phyloP scores from a whole-genome alignment of 768 basidiomycete species.

The Tremella yokohamensis region DNA sequence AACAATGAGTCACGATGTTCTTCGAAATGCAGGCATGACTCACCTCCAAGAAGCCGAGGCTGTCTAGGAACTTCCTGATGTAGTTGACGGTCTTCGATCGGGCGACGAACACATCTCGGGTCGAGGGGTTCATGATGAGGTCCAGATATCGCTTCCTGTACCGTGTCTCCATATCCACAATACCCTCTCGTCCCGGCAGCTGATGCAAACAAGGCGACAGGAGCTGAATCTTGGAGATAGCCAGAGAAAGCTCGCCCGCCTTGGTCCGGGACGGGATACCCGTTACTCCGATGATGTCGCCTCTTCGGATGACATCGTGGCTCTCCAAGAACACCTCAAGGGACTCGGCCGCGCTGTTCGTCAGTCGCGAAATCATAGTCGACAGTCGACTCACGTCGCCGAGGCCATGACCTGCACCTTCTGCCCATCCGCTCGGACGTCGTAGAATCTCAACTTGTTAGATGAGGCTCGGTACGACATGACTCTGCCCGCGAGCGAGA shows the following conservation, averaged over 20 bases:
- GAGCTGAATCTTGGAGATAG: slow-evolving; percentile 72
- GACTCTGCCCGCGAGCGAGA: slow-evolving; percentile 78
- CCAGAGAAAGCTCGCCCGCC: slow-evolving; percentile 90
- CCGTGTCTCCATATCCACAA: slow-evolving; percentile 95
- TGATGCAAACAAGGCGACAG: slow-evolving; percentile 96
- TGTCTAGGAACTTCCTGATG: slow-evolving; percentile 81
- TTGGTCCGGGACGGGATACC: slow-evolving; percentile 88
- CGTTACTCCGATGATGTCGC: slow-evolving; percentile 90
- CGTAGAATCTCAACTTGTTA: slow-evolving; percentile 87
- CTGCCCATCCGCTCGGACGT: slow-evolving; percentile 82
- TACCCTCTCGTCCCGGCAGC: slow-evolving; percentile 74
- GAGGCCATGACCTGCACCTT: slow-evolving; percentile 96
- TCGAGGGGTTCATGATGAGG: slow-evolving; percentile 86
- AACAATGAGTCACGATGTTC: background rate
- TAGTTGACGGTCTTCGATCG: slow-evolving; percentile 89
- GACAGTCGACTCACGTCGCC: slow-evolving; percentile 61
- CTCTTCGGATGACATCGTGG: slow-evolving; percentile 86
- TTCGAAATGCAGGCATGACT: slow-evolving; percentile 4
- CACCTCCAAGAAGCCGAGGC: slow-evolving; percentile 85
- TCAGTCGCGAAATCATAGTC: background rate
- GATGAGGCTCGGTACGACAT: slow-evolving; percentile 82
- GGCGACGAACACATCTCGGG: slow-evolving; percentile 84
- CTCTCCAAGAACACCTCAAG: slow-evolving; percentile 60
- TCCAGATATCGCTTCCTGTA: slow-evolving; percentile 99
- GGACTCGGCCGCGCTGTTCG: slow-evolving; percentile 46